Evolutionary conservation across 345 rosid genomes (phyloP), one percentile per base, ranked within the genome.

Genomic region (Cochlearia excelsa): DNA sequence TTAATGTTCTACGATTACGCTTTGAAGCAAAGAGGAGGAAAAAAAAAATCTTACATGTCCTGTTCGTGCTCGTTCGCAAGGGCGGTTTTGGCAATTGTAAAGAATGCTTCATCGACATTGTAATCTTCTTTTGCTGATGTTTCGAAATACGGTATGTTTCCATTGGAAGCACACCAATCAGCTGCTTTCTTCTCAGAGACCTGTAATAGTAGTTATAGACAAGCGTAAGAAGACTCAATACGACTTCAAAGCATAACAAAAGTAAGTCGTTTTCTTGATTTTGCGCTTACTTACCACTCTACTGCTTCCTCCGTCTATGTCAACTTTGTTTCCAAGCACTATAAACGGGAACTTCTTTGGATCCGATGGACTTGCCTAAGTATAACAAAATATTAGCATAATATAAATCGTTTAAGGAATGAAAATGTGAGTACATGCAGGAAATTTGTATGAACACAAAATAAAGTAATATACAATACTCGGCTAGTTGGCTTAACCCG

Each of bases 311-410:
- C 99, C 99, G 83, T 89, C 99, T 37, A 93, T 80, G 68, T 93
- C 99, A 76, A 93, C 82, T 80, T 93, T 93, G 83, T 93, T 93
- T 71, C 99, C 99, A 40, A 93, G 97, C 63, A 93, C 74, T 69
- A 82, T 85, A 76, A 87, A 89, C 1, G 97, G 95, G 69, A 93
- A 93, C 7, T 66, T 57, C 79, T 74, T 82, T 34, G 89, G 86
- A 70, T 83, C 90, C 9, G 94, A 53, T 40, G 95, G 97, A 60
- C 75, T 93, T 31, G 99, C 99, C 97, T 93, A 67, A 7, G 73
- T 8, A 61, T 8, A 9, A 51, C 23, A 27, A 70, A 5, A 53
- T 2, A 5, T 49, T 50, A 56, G 51, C 27, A 46, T 31, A 29
- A 4, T 2, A 34, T 2, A 23, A 11, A 6, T 0, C 9, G 31